Percentiles rank a stretch among this genome's conserved stretches.
Conservation (phyloP, 306 rosid species). For the Medicago ruthenica region DNA sequence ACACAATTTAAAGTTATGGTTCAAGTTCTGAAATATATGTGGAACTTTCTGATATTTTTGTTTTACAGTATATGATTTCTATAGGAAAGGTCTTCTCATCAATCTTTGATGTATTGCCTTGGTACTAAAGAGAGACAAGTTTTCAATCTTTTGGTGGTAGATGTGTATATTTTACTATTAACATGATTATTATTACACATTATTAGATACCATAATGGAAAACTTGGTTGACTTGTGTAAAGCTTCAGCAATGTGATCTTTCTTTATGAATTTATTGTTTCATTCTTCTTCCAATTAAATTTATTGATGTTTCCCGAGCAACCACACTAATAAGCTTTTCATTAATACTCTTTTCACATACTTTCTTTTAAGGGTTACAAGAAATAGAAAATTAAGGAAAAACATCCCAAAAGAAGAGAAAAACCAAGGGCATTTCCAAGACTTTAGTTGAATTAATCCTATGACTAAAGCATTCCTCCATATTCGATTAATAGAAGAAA, state of each 20-base stretch:
- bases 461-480: neutral
- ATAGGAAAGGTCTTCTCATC: slow-evolving; percentile 20
- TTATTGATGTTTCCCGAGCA: slow-evolving; percentile 9
- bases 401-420: neutral
- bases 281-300: neutral
- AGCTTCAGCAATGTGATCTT: slow-evolving; percentile 24
- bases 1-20: neutral
- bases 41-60: slow-evolving; percentile 20
- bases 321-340: neutral
- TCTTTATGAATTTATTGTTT: slow-evolving; percentile 29
- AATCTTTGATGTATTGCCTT: slow-evolving; percentile 11
- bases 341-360: neutral
- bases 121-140: neutral
- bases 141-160: slow-evolving; percentile 33
- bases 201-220: slow-evolving; percentile 5
- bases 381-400: neutral
- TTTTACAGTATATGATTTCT: slow-evolving; percentile 20
- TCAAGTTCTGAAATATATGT: slow-evolving; percentile 5
- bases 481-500: neutral
- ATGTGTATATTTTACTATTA: slow-evolving; percentile 45
- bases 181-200: slow-evolving; percentile 19
- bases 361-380: neutral
- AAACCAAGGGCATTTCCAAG: neutral
- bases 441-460: neutral
- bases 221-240: slow-evolving; percentile 28